Conservation (phyloP, 345 rosid species). For the Isatis tinctoria region DNA sequence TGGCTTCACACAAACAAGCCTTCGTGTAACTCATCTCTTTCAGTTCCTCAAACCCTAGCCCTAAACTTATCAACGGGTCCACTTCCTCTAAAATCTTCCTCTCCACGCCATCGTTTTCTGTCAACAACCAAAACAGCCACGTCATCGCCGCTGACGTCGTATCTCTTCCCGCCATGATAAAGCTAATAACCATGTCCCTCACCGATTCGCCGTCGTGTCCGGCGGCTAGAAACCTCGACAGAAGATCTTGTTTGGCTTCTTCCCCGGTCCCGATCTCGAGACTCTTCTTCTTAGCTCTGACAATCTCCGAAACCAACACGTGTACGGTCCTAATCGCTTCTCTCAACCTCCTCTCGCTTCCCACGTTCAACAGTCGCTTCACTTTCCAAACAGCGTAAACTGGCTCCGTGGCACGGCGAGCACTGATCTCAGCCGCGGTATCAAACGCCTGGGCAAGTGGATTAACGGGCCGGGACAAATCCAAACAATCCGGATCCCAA, state of each 20-base stretch:
- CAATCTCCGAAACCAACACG: slow-evolving; percentile 49
- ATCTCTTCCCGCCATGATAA: slow-evolving; percentile 65
- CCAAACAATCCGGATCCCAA: slow-evolving; percentile 60
- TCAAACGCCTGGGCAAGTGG: slow-evolving; percentile 61
- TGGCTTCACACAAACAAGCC: slow-evolving; percentile 60
- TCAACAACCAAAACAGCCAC: slow-evolving; percentile 67
- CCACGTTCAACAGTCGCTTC: slow-evolving; percentile 55
- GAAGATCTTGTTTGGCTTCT: slow-evolving; percentile 43
- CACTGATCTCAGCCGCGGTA: slow-evolving; percentile 53
- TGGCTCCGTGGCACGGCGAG: slow-evolving; percentile 56
- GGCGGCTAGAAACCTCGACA: slow-evolving; percentile 61
- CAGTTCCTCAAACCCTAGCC: slow-evolving; percentile 34
- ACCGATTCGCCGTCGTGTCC: slow-evolving; percentile 42
- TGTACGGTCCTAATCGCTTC: slow-evolving; percentile 43
- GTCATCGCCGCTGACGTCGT: slow-evolving; percentile 61
- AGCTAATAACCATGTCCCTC: slow-evolving; percentile 67
- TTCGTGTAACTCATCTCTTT: slow-evolving; percentile 46
- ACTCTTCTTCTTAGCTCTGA: slow-evolving; percentile 39
- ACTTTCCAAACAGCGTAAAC: slow-evolving; percentile 54
- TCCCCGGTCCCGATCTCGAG: slow-evolving; percentile 18
- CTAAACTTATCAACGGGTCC: slow-evolving; percentile 33
- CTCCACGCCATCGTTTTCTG: slow-evolving; percentile 32
- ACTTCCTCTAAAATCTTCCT: slow-evolving; percentile 34
- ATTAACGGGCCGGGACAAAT: slow-evolving; percentile 47
- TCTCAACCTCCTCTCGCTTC: slow-evolving; percentile 54